Base-by-base conservation (phyloP, 352 stramenopile genomes). In the Globisporangium nagaii region DNA sequence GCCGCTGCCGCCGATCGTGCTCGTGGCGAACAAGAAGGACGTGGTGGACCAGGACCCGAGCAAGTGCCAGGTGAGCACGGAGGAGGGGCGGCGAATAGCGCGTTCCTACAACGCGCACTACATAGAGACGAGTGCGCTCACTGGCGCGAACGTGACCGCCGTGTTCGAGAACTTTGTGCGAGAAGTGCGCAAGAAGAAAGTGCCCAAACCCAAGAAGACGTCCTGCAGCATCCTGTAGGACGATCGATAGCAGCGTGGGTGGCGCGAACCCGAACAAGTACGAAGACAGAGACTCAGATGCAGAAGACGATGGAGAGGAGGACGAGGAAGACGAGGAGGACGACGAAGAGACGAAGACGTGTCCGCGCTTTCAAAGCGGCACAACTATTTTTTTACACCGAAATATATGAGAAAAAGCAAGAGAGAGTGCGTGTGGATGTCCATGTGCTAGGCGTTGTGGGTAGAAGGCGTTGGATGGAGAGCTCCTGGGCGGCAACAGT, bases 21-120 rank as follows among this genome's bases (percentile, higher is more conserved):
- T 96, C 20, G 84, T 96, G 28, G 86, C 84, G 47, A 96, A 96
- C 69, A 96, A 96, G 64, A 94, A 93, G 53, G 84, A 93, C 53
- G 70, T 93, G 50, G 79, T 91, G 27, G 83, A 93, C 54, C 72
- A 84, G 36, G 80, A 93, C 53, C 77, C 81, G 40, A 84, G 62
- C 67, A 88, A 85, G 47, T 89, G 78, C 66, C 79, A 92, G 71
- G 81, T 93, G 63, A 90, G 77, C 58, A 91, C 79, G 55, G 84
- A 93, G 46, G 81, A 93, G 67, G 84, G 84, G 6, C 71, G 79
- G 47, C 76, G 79, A 58, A 88, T 93, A 86, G 84, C 84, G 52
- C 74, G 83, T 35, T 89, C 78, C 45, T 96, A 92, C 67, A 93
- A 91, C 53, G 84, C 84, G 53, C 73, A 75, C 58, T 93, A 96